Conservation (phyloP, 768 basidiomycete genomes). For the Polyporus arcularius region DNA sequence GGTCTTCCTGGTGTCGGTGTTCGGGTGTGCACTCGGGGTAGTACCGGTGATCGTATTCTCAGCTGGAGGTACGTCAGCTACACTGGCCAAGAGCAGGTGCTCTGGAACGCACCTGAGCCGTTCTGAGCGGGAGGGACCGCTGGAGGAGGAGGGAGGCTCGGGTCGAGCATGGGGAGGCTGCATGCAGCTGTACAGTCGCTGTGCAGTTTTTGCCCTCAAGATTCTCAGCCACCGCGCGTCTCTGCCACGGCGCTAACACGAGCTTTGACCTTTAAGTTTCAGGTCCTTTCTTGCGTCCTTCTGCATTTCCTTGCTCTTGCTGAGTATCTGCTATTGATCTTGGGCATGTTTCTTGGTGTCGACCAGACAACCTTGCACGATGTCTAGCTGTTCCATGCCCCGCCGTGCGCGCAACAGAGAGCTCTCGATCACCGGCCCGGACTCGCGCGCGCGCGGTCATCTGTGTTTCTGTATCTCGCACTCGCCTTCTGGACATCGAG, state of each 20-base stretch:
- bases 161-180: constrained; percentile 22
- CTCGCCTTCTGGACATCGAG: too few relatives aligned
- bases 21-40: constrained; percentile 36
- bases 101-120: constrained; percentile 19
- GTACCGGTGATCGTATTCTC: neutral
- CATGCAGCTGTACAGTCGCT: constrained; percentile 32
- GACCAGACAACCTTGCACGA: too few relatives aligned
- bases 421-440: neutral
- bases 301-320: neutral
- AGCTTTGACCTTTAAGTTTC: neutral
- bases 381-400: too few relatives aligned
- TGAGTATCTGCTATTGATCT: neutral
- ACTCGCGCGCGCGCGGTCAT: neutral
- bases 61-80: constrained; percentile 1
- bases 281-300: neutral
- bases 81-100: neutral
- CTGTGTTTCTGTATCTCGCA: too few relatives aligned
- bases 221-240: constrained; percentile 32
- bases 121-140: constrained; percentile 9
- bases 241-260: constrained; percentile 1
- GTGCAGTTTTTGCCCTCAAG: constrained; percentile 32
- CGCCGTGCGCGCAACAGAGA: too few relatives aligned
- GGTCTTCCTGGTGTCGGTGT: constrained; percentile 47
- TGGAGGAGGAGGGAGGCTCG: constrained; percentile 15
- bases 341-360: too few relatives aligned